A percentile compares a stretch with the other conserved stretches of the same genome.
Evolutionary conservation across 345 rosid genomes (phyloP).

Genomic region (Triadica sebifera): DNA sequence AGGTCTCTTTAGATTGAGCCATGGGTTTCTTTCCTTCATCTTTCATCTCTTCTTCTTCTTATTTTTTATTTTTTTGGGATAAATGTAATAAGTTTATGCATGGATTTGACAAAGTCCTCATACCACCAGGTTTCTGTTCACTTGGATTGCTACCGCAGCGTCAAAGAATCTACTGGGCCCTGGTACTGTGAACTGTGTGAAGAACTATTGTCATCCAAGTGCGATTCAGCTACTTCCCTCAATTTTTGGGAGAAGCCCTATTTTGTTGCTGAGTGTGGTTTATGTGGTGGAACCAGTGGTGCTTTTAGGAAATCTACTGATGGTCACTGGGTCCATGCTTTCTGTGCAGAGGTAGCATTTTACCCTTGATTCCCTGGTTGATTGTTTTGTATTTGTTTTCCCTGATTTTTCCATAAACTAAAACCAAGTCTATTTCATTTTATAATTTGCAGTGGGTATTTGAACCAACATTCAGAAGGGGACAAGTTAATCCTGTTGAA

Average conservation of each 20-base stretch:
- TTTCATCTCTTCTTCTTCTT: not conserved
- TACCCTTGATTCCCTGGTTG: slow-evolving; percentile 1
- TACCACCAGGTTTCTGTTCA: slow-evolving; percentile 84
- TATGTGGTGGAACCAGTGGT: slow-evolving; percentile 90
- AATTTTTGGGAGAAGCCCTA: slow-evolving; percentile 66
- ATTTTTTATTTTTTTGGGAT: not conserved
- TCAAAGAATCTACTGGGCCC: slow-evolving; percentile 81
- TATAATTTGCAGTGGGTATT: slow-evolving; percentile 71
- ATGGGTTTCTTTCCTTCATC: slow-evolving; percentile 5
- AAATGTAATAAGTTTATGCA: not conserved
- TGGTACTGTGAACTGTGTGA: slow-evolving; percentile 96
- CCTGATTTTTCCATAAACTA: not conserved
- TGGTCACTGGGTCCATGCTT: slow-evolving; percentile 92
- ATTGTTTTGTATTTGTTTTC: not conserved
- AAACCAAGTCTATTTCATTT: slow-evolving; percentile 17
- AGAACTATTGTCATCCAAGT: slow-evolving; percentile 52
- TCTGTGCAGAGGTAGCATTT: slow-evolving; percentile 87
- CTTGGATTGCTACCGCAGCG: slow-evolving; percentile 86
- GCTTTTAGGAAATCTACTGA: slow-evolving; percentile 81
- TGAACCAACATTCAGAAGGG: slow-evolving; percentile 85
- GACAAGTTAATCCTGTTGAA: slow-evolving; percentile 82
- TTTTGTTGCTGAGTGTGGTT: slow-evolving; percentile 63
- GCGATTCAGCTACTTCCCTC: slow-evolving; percentile 51
- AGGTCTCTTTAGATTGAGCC: slow-evolving; percentile 46
- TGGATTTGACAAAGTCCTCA: slow-evolving; percentile 27